Evolutionary conservation across 1,284 basidiomycete species (phyloP).

Genomic region (Phylloboletellus chloephorus): DNA sequence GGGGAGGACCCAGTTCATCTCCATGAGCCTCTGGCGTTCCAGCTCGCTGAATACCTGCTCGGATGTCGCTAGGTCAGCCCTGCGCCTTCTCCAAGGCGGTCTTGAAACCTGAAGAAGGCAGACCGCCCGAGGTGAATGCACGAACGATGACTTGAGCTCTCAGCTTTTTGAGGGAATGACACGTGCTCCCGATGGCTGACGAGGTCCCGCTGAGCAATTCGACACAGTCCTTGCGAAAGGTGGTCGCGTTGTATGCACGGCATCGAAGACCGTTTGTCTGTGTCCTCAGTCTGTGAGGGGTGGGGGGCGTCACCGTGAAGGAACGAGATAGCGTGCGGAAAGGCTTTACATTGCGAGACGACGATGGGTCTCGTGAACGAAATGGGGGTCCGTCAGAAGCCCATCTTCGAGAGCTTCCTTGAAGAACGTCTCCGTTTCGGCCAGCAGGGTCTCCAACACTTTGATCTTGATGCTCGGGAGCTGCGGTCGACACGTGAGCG

Average conservation of each 20-base stretch:
- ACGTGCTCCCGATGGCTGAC: background rate
- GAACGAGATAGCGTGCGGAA: too few relatives aligned
- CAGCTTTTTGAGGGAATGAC: slow-evolving; percentile 2
- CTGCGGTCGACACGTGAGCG: background rate
- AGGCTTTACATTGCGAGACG: slow-evolving; percentile 2
- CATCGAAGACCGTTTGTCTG: too few relatives aligned
- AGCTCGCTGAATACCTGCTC: too few relatives aligned
- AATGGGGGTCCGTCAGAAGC: background rate
- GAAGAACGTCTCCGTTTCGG: slow-evolving; percentile 7
- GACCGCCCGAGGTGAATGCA: too few relatives aligned
- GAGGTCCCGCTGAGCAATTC: slow-evolving; percentile 12
- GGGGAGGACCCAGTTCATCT: too few relatives aligned
- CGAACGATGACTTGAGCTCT: slow-evolving; percentile 11
- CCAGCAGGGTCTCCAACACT: slow-evolving; percentile 2
- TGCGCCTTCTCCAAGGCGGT: too few relatives aligned
- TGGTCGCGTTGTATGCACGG: slow-evolving; percentile 4
- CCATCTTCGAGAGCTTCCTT: slow-evolving; percentile 10
- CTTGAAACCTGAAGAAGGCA: too few relatives aligned
- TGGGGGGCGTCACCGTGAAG: background rate
- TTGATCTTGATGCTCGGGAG: slow-evolving; percentile 15
- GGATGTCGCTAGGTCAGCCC: too few relatives aligned
- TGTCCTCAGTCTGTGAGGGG: slow-evolving; percentile 6
- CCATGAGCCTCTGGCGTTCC: too few relatives aligned
- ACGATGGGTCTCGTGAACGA: background rate
- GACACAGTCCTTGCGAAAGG: background rate